These are phyloP conservation scores for Yamadazyma songkhlaensis DNA, from an alignment of 1,139 yeast species.

Conservation along the genomic window DNA sequence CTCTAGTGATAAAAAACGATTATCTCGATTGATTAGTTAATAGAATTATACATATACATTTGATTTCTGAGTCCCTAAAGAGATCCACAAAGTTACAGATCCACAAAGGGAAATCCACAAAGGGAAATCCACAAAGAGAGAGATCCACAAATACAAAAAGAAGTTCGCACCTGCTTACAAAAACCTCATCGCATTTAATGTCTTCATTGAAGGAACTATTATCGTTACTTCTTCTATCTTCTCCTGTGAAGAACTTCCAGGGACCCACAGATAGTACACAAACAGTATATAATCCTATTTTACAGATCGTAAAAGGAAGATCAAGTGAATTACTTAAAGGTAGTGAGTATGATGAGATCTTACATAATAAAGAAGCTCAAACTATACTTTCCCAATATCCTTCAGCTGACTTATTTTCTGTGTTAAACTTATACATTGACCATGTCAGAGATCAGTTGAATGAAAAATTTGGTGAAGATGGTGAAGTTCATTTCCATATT, in stretches of 20 bases:
- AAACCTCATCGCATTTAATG: neutral
- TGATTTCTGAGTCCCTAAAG: no score
- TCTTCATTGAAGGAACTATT: slow-evolving; percentile 9
- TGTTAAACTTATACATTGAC: slow-evolving; percentile 20
- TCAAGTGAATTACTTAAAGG: slow-evolving; percentile 20
- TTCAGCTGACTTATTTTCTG: slow-evolving; percentile 15
- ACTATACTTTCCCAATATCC: slow-evolving; percentile 20
- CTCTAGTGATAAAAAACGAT: slow-evolving; percentile 9
- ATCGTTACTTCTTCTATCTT: slow-evolving; percentile 14
- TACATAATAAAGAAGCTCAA: slow-evolving; percentile 14
- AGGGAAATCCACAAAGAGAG: no score
- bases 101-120: no score
- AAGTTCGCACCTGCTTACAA: no score
- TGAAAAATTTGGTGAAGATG: slow-evolving; percentile 12
- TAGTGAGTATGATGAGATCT: slow-evolving; percentile 14
- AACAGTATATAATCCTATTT: slow-evolving; percentile 10
- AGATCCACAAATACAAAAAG: no score
- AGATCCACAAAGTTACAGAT: no score
- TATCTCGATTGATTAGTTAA: slow-evolving; percentile 7
- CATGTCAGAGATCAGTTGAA: slow-evolving; percentile 13
- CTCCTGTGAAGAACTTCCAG: slow-evolving; percentile 7
- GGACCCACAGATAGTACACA: neutral
- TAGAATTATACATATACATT: no score
- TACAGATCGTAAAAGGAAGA: slow-evolving; percentile 21
- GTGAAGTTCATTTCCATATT: slow-evolving; percentile 27